Conservation (phyloP, 179 eudicot genomes). For the Beta corolliflora region DNA sequence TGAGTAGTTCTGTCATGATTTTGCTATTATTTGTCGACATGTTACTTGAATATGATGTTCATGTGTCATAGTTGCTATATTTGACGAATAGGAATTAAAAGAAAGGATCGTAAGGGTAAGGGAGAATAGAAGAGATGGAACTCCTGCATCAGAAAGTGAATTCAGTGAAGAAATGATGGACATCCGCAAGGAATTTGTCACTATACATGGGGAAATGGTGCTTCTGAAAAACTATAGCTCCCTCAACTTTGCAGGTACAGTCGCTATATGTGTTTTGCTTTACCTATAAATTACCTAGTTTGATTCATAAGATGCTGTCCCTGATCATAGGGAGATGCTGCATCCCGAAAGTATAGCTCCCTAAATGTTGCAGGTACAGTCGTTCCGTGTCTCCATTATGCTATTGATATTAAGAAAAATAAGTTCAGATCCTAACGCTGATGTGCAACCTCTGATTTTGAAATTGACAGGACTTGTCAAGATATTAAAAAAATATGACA, state of each 20-base stretch:
- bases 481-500: constrained; percentile 93
- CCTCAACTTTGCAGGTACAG: constrained; percentile 92
- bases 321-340: constrained; percentile 29
- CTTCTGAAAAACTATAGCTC: constrained; percentile 96
- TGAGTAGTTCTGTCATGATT: not conserved
- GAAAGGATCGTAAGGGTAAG: constrained; percentile 70
- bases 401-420: not conserved
- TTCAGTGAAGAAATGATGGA: constrained; percentile 87
- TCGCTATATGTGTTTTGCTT: constrained; percentile 16
- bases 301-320: constrained; percentile 24
- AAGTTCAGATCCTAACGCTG: not conserved
- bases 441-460: constrained; percentile 13
- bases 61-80: not conserved
- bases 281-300: constrained; percentile 20
- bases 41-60: not conserved
- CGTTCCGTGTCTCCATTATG: constrained; percentile 5
- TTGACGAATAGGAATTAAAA: constrained; percentile 65
- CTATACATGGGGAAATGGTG: constrained; percentile 97
- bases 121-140: constrained; percentile 54
- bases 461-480: constrained; percentile 68
- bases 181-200: constrained; percentile 79
- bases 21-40: not conserved
- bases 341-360: constrained; percentile 25
- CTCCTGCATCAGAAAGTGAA: constrained; percentile 60
- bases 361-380: constrained; percentile 21